Evolutionary conservation across 2,329 filamentous ascomycete species (phyloP), one percentile per base, ranked within the genome.

Genomic region (Blastomyces gilchristii): DNA sequence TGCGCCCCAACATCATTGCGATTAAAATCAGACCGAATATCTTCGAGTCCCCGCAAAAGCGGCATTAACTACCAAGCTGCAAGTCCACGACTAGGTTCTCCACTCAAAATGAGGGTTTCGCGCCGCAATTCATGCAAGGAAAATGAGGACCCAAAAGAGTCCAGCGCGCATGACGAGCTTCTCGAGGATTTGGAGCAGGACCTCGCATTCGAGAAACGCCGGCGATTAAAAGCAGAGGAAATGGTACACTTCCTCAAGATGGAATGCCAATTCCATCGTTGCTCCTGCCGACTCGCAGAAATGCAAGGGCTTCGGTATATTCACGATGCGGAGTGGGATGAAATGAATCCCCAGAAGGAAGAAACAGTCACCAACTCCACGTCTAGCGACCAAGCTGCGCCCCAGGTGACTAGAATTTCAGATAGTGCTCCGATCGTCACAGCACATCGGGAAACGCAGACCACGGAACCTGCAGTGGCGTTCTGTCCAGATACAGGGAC

Each of bases 211-310:
- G 83, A 86, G 71, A 78, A 76, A 67, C 76, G 76, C 54, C 73
- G 80, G 62, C 77, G 82, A 64, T 71, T 75, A 62, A 77, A 81
- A 37, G 83, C 83, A 0, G 80, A 85, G 66, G 83, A 85, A 39
- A 79, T 85, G 74, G 76, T 86, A 2, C 71, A 80, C 41, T 80
- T 79, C 65, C 68, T 81, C 71, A 77, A 77, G 56, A 76, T 80
- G 69, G 78, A 81, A 66, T 81, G 79, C 62, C 77, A 80, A 65
- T 80, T 81, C 64, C 73, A 77, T 63, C 72, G 74, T 61, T 81
- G 79, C 68, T 76, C 77, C 8, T 81, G 79, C 67, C 74, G 79
- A 34, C 63, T 79, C 58, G 77, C 77, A 8, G 79, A 81, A 65
- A 69, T 71, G 25, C 68, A 74, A 31, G 77, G 76, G 7, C 69